Evolutionary conservation across 108 stramenopile genomes (phyloP), one percentile per base, ranked within the genome.

Genomic region (Seminavis robusta): DNA sequence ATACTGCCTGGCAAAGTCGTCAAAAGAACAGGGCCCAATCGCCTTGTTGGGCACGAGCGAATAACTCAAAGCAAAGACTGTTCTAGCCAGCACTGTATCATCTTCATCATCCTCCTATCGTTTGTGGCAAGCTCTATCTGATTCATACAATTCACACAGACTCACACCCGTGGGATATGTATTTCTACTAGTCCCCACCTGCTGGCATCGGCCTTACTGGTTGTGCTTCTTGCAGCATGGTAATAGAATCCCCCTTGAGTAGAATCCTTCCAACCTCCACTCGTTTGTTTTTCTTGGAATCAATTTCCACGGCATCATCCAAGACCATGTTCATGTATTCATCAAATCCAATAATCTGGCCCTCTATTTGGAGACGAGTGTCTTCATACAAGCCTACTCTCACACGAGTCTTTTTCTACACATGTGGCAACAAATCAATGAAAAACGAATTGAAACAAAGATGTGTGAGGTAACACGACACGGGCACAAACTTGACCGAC

Each of bases 341-440:
- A 60, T 92, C 88, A 70, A 92, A 92, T 26, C 90, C 95, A 69
- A 98, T 92, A 53, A 99, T 97, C 47, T 94, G 92, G 15, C 97
- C 98, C 69, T 99, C 98, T 45, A 99, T 91, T 48, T 92, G 67
- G 86, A 91, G 94, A 46, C 79, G 77, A 3, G 96, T 92, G 73
- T 99, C 94, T 75, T 97, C 98, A 70, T 97, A 98, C 4, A 99
- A 65, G 97, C 98, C 98, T 48, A 99, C 81, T 59, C 91, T 83
- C 9, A 99, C 92, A 30, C 96, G 66, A 37, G 81, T 89, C 75
- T 94, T 95, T 78, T 84, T 78, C 78, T 94, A n/a, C n/a, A n/a
- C n/a, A n/a, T n/a, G 57, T 57, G 17, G 47, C 5, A 32, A 52
- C 4, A 25, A 52, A 57, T 42, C 4, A 32, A 24, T 8, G 30